Base-by-base conservation (phyloP, 768 basidiomycete species). In the Jaapia argillacea region DNA sequence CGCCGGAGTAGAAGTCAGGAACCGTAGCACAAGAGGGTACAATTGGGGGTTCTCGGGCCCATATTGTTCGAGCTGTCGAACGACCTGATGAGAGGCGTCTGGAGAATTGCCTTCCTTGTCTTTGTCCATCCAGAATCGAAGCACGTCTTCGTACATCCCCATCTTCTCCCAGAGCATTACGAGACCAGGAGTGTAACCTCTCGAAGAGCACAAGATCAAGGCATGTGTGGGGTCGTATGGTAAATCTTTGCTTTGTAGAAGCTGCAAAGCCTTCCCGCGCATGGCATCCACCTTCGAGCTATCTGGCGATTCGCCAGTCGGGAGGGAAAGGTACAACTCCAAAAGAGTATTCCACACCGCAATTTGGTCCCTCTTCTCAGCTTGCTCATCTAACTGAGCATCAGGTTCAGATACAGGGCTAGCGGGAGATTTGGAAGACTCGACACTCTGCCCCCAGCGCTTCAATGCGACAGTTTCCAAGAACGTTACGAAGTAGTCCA, bases 291-390 rank as follows among this genome's bases (percentile, higher is more conserved):
- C 52, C 40, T 47, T 51, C 26, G 44, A 33, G 31, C 31, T 16
- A 10, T 33, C 31, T n/a, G n/a, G n/a, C 28, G 10, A 10, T 33
- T 33, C 50, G 16, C 56, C 51, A 24, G 58, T 56, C n/a, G 75
- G 71, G 26, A 72, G 58, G 5, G 81, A 75, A 36, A 99, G 73
- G 58, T 97, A 97, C 7, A 99, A 73, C 62, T 99, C 94, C 46
- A 98, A 66, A 2, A 98, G 68, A 6, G 93, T 97, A 62, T 94
- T 96, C 93, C 93, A 97, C 2, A 97, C 81, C 0, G 91, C 83
- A 6, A 74, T 69, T 54, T 90, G 89, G 54, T 93, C 88, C 6
- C 60, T 59, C 52, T 66, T 69, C 47, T 85, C 85, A 0, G 60
- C 56, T 23, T 67, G 64, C 40, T 74, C 73, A 31, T 76, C 75